Evolutionary conservation across 352 stramenopile genomes (phyloP).

Genomic region (Thalassiosira oceanica): DNA sequence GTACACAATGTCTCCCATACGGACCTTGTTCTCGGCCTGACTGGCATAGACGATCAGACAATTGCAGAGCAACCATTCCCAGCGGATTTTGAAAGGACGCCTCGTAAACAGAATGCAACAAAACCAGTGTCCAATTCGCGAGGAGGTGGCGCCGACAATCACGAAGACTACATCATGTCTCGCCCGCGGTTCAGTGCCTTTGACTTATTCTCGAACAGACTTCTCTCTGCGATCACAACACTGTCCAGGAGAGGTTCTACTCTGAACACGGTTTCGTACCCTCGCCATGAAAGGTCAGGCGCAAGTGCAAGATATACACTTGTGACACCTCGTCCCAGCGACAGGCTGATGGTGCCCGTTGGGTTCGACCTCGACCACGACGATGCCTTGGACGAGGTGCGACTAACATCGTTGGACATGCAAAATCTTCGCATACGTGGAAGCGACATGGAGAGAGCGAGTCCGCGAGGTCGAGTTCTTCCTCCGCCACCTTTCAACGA

Average conservation of each 20-base stretch:
- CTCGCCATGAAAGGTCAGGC: constrained; percentile 61
- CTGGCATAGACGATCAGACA: constrained; percentile 4
- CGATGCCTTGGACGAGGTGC: constrained; percentile 4
- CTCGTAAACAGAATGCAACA: constrained; percentile 4
- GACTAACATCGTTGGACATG: constrained; percentile 35
- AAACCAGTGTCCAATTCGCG: background rate
- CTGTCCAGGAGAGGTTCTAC: too few species aligned
- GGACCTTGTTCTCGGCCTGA: constrained; percentile 88
- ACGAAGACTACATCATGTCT: constrained; percentile 64
- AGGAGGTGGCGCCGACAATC: constrained; percentile 1
- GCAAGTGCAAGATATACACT: constrained; percentile 49
- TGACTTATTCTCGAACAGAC: constrained; percentile 63
- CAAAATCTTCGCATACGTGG: constrained; percentile 58
- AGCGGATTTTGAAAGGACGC: constrained; percentile 10
- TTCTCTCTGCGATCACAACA: too few species aligned
- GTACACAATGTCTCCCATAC: constrained; percentile 97
- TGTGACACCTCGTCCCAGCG: constrained; percentile 38
- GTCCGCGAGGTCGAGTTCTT: constrained; percentile 41
- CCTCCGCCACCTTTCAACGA: too few species aligned
- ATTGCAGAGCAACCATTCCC: too few species aligned
- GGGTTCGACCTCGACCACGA: constrained; percentile 53
- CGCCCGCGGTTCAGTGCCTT: constrained; percentile 72
- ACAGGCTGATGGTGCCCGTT: constrained; percentile 47
- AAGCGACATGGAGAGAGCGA: too few species aligned
- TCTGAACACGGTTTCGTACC: constrained; percentile 54